Evolutionary conservation across 257 asterid species (phyloP).

Genomic region (Handroanthus guayacan): DNA sequence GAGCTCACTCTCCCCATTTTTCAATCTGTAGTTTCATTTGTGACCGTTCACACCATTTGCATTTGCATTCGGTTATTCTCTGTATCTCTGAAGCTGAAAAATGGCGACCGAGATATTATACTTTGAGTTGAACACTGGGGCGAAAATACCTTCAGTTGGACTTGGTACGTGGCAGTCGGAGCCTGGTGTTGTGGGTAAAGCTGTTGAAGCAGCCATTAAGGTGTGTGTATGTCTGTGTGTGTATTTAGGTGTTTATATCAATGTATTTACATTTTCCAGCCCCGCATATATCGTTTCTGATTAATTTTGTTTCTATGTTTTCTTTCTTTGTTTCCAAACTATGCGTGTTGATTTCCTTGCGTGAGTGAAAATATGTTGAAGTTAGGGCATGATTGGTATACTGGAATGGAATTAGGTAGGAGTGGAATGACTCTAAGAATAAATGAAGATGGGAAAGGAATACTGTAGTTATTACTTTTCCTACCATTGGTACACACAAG

Average conservation of each 20-base stretch:
- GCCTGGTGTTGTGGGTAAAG: constrained; percentile 73
- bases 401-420: too few species aligned
- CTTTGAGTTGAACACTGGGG: constrained; percentile 74
- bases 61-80: constrained; percentile 16
- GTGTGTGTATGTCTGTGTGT: constrained; percentile 34
- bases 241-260: neutral
- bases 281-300: too few species aligned
- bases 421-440: too few species aligned
- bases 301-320: too few species aligned
- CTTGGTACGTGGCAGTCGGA: constrained; percentile 87
- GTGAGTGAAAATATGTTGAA: too few species aligned
- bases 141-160: constrained; percentile 75
- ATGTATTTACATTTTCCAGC: neutral
- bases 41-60: neutral
- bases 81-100: constrained; percentile 19
- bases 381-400: too few species aligned
- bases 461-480: too few species aligned
- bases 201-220: constrained; percentile 71
- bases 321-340: too few species aligned
- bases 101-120: constrained; percentile 50
- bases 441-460: too few species aligned
- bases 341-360: too few species aligned
- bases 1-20: neutral
- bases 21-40: neutral
- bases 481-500: too few species aligned